phyloP scores from a whole-genome alignment of 768 basidiomycete species.

The Phaeotremella skinneri region DNA sequence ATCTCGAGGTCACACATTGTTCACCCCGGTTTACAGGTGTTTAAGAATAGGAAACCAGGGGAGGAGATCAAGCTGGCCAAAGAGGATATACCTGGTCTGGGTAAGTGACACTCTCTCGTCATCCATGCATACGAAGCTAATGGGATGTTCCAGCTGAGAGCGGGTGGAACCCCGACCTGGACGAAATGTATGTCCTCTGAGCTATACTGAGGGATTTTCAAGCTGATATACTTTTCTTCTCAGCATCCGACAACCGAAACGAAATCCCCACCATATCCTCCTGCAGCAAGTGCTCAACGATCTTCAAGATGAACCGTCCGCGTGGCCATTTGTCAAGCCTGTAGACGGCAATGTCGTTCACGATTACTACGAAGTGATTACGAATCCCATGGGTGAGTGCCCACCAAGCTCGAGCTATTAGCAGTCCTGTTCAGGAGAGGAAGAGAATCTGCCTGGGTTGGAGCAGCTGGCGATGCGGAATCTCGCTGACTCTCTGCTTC shows the following conservation, averaged over 20 bases:
- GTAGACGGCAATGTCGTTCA: slow-evolving; percentile 74
- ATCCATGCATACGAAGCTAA: slow-evolving; percentile 2
- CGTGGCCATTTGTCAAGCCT: slow-evolving; percentile 85
- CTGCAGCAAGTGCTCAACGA: slow-evolving; percentile 79
- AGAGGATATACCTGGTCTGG: slow-evolving; percentile 79
- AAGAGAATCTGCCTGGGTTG: too few relatives aligned
- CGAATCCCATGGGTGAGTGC: slow-evolving; percentile 82
- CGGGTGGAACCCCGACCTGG: slow-evolving; percentile 86
- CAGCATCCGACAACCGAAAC: slow-evolving; percentile 54
- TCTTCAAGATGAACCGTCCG: slow-evolving; percentile 69
- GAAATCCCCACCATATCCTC: slow-evolving; percentile 59
- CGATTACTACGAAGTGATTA: slow-evolving; percentile 88
- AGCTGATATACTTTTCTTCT: not conserved
- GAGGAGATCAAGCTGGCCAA: slow-evolving; percentile 59
- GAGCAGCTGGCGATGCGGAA: too few relatives aligned
- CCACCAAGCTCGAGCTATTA: slow-evolving; percentile 9
- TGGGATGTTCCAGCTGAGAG: slow-evolving; percentile 66
- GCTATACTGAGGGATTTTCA: not conserved
- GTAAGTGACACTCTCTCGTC: slow-evolving; percentile 56
- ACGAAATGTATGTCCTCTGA: slow-evolving; percentile 61
- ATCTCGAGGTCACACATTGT: slow-evolving; percentile 83
- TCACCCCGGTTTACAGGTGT: slow-evolving; percentile 73
- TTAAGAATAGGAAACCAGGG: slow-evolving; percentile 61
- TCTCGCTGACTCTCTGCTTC: not conserved
- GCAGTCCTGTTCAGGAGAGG: too few relatives aligned